Conservation (phyloP, 1,284 basidiomycete species). For the Porphyrellus sp. region DNA sequence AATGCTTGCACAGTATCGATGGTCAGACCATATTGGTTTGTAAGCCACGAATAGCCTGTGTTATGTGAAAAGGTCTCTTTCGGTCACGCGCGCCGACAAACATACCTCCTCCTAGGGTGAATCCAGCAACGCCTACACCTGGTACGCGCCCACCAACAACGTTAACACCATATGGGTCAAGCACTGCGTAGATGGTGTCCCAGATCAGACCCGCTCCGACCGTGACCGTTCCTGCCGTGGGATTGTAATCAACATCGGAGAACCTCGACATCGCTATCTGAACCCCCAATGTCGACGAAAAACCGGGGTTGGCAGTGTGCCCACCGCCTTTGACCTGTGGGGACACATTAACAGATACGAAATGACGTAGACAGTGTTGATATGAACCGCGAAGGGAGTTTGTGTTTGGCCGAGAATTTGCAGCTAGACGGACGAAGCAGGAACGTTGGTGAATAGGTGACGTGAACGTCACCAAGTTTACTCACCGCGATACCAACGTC, state of each 20-base stretch:
- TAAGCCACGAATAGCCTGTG: constrained; percentile 24
- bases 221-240: neutral
- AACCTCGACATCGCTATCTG: neutral
- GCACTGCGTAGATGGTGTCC: neutral
- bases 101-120: no score
- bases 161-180: neutral
- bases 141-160: neutral
- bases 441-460: neutral
- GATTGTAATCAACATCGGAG: neutral
- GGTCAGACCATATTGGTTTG: constrained; percentile 41
- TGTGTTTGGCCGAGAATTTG: constrained; percentile 5
- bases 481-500: constrained; percentile 47
- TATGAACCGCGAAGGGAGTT: constrained; percentile 15
- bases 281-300: neutral
- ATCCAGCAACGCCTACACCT: no score
- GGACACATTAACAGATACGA: no score
- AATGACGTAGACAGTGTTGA: neutral
- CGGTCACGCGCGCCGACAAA: constrained; percentile 33
- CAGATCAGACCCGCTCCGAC: neutral
- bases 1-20: constrained; percentile 38
- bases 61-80: constrained; percentile 11
- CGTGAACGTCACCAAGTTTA: neutral
- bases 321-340: constrained; percentile 11
- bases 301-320: neutral
- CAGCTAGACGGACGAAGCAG: neutral